Evolutionary conservation across 441 rosid species (phyloP).

Genomic region (Adansonia madagascariensis): DNA sequence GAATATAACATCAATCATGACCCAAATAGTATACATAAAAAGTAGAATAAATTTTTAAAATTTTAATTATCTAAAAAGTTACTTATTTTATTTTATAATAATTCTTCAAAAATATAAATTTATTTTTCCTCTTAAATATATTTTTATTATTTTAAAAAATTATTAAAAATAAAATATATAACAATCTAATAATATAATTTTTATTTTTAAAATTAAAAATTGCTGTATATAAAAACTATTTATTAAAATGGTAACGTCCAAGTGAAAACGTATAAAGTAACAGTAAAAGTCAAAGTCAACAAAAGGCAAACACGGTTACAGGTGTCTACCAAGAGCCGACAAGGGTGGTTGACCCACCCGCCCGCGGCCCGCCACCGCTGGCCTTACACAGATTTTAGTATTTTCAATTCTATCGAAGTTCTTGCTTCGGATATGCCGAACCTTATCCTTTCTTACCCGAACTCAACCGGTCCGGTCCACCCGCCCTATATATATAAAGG

Average conservation of each 20-base stretch:
- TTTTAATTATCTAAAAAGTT: no score
- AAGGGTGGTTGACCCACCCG: conserved; percentile 18
- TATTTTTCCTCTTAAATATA: no score
- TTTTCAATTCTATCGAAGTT: neutral
- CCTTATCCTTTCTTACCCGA: conserved; percentile 15
- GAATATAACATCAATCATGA: no score
- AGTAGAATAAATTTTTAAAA: no score
- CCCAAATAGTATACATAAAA: no score
- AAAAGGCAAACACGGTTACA: neutral
- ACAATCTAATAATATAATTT: no score
- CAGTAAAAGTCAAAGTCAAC: conserved; percentile 14
- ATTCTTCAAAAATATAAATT: no score
- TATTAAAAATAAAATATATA: no score
- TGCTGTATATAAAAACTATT: neutral
- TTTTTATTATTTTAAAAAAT: no score
- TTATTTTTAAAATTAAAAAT: no score
- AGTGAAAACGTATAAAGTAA: neutral
- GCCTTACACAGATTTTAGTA: neutral
- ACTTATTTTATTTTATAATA: no score
- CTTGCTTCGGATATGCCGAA: neutral
- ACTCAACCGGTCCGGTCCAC: conserved; percentile 31
- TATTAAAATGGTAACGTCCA: no score
- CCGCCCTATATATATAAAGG: conserved; percentile 31
- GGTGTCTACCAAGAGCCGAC: conserved; percentile 10
- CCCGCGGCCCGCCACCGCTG: neutral